These are phyloP conservation scores for Fusarium solani-melongenae DNA, from an alignment of 2,329 filamentous ascomycete species.

Conservation along the genomic window DNA sequence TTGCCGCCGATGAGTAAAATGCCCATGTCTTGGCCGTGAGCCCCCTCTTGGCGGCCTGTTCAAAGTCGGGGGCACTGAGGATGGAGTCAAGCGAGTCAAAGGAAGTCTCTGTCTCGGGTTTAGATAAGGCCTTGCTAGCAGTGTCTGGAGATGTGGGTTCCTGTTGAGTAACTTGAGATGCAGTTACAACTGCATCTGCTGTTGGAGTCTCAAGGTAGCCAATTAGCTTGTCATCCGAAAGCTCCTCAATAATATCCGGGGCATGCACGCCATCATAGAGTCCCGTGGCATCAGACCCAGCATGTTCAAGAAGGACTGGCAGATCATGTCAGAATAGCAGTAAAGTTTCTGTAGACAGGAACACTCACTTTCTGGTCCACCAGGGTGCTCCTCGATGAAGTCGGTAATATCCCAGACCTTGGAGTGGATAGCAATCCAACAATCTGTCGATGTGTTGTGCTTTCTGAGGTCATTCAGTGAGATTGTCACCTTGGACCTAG, in stretches of 20 bases:
- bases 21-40: conserved; percentile 63
- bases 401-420: conserved; percentile 77
- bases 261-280: conserved; percentile 64
- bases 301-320: conserved; percentile 60
- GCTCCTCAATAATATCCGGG: conserved; percentile 52
- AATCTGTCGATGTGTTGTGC: conserved; percentile 61
- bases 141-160: neutral
- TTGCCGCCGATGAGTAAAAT: conserved; percentile 65
- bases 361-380: conserved; percentile 48
- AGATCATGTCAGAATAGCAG: neutral
- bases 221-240: conserved; percentile 59
- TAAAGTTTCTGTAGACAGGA: neutral
- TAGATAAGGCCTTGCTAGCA: neutral
- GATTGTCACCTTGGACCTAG: conserved; percentile 17
- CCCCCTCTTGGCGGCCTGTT: conserved; percentile 56
- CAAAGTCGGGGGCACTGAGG: conserved; percentile 63
- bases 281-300: conserved; percentile 64
- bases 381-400: conserved; percentile 62
- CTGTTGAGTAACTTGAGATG: neutral
- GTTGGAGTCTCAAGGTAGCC: conserved; percentile 56
- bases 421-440: conserved; percentile 76
- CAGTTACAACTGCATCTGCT: neutral
- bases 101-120: neutral
- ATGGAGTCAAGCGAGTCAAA: conserved; percentile 57
- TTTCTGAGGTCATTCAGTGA: conserved; percentile 53